Base-by-base conservation (phyloP, 495 filamentous ascomycete genomes). In the Aspergillus steynii region DNA sequence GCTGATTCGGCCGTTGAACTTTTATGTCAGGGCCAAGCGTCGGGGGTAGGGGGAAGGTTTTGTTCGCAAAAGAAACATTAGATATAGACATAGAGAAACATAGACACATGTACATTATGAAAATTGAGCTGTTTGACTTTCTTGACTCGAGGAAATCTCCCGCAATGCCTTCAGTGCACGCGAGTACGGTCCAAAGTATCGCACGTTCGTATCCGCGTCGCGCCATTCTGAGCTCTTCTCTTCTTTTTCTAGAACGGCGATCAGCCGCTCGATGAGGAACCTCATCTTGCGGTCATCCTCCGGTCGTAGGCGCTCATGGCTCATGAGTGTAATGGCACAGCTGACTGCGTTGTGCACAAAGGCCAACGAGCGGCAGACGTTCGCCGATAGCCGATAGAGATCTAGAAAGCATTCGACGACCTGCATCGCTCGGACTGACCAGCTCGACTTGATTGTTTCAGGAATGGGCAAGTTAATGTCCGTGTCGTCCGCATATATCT, bases 1-100 rank as follows among this genome's bases (percentile, higher is more conserved):
- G 70, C 61, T 86, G 15, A 80, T 85, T 37, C 55, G 82, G 60
- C 82, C 82, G 7, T 65, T 79, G 20, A 85, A 85, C 65, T 71
- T 86, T 15, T 86, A 84, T 61, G 80, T 80, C 1, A 59, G 71
- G 32, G 78, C 80, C 0, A 75, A 76, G 69, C 75, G 68, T 61
- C 70, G 82, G 55, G 69, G 68, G 26, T 58, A 49, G 82, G 53
- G 68, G 68, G 10, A 49, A 34, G 47, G 4, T 25, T 1, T n/a
- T 37, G n/a, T 12, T 49, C 26, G 1, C 26, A 27, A 54, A 28
- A 54, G 14, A 54, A 2, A 37, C 15, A 27, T 28, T 53, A 53
- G 20, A 29, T 20, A 28, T 14, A 54, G 5, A 53, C 50, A 53
- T n/a, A 28, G 5, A 5, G 25, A 53, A 29, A 53, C 6, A 28